Percentiles rank a stretch among this genome's conserved stretches.
phyloP scores from a whole-genome alignment of 768 basidiomycete genomes.

The Amanita pallidorosea region DNA sequence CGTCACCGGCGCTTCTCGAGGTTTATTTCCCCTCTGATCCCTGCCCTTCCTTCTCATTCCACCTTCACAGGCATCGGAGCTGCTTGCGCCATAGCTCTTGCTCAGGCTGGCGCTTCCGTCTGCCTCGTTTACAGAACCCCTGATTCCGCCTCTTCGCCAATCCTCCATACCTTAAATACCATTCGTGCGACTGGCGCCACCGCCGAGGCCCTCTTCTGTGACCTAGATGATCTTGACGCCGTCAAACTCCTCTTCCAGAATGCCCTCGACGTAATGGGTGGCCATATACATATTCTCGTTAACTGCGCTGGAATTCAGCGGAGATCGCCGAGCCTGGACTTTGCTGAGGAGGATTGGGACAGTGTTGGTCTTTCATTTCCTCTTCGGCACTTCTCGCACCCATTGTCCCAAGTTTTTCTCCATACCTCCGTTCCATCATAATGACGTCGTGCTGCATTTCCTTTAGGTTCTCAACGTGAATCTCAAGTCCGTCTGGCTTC shows the following conservation, averaged over 20 bases:
- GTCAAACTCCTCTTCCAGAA: slow-evolving; percentile 31
- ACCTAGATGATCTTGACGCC: slow-evolving; percentile 27
- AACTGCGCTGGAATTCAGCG: slow-evolving; percentile 63
- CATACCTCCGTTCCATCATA: slow-evolving; percentile 3
- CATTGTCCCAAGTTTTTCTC: neutral
- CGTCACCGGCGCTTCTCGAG: slow-evolving; percentile 74
- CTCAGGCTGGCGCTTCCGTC: slow-evolving; percentile 37
- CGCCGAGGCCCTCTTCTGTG: slow-evolving; percentile 26
- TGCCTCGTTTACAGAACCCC: slow-evolving; percentile 31
- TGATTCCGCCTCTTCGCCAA: slow-evolving; percentile 12
- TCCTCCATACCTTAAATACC: slow-evolving; percentile 19
- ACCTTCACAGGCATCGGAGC: slow-evolving; percentile 33
- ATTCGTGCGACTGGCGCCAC: slow-evolving; percentile 21
- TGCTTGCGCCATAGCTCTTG: slow-evolving; percentile 37
- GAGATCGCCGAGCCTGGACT: slow-evolving; percentile 46
- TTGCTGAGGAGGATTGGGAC: slow-evolving; percentile 60
- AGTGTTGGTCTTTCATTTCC: slow-evolving; percentile 30
- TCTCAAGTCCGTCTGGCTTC: slow-evolving; percentile 78
- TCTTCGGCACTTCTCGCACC: neutral
- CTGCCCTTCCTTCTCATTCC: neutral
- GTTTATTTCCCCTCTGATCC: slow-evolving; percentile 20
- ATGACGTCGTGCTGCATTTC: slow-evolving; percentile 7
- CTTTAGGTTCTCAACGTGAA: slow-evolving; percentile 77
- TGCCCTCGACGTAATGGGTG: slow-evolving; percentile 28
- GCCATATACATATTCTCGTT: slow-evolving; percentile 48